phyloP scores from a whole-genome alignment of 805 yeast genomes.

The Candida sanyiensis region DNA sequence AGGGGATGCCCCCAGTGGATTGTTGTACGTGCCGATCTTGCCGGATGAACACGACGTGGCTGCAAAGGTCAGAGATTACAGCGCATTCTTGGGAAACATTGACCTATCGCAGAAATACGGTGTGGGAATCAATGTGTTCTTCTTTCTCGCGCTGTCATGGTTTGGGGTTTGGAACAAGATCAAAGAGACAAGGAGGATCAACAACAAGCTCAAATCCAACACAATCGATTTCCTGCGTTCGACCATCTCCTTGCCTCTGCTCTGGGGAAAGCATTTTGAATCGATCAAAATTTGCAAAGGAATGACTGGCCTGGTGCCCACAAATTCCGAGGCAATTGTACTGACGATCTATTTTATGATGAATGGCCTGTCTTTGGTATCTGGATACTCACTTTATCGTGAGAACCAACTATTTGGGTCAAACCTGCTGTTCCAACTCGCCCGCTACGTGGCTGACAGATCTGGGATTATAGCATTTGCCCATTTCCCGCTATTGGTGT shows the following conservation, averaged over 20 bases:
- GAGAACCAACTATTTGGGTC: conserved; percentile 20
- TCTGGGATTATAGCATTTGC: conserved; percentile 28
- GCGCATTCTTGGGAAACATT: conserved; percentile 23
- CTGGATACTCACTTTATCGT: conserved; percentile 11
- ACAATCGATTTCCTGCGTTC: conserved; percentile 15
- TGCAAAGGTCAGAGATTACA: conserved; percentile 18
- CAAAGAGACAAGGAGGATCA: conserved; percentile 14
- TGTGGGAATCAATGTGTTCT: conserved; percentile 18
- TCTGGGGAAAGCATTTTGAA: conserved; percentile 19
- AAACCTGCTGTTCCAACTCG: conserved; percentile 6
- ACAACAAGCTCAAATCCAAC: conserved; percentile 13
- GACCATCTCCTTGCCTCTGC: conserved; percentile 16
- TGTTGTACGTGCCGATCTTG: conserved; percentile 16
- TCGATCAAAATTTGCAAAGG: conserved; percentile 12
- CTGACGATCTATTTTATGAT: conserved; percentile 28
- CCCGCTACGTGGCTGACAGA: conserved; percentile 18
- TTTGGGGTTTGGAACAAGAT: conserved; percentile 19
- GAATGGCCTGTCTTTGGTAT: conserved; percentile 12
- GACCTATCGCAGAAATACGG: conserved; percentile 22
- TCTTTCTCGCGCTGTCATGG: conserved; percentile 14
- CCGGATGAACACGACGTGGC: conserved; percentile 8
- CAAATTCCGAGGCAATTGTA: conserved; percentile 24
- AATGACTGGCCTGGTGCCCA: conserved; percentile 20
- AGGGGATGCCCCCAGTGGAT: conserved; percentile 2
- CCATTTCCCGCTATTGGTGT: conserved; percentile 47